Evolutionary conservation across 352 stramenopile species (phyloP).

Genomic region (Pythium phragmitis): DNA sequence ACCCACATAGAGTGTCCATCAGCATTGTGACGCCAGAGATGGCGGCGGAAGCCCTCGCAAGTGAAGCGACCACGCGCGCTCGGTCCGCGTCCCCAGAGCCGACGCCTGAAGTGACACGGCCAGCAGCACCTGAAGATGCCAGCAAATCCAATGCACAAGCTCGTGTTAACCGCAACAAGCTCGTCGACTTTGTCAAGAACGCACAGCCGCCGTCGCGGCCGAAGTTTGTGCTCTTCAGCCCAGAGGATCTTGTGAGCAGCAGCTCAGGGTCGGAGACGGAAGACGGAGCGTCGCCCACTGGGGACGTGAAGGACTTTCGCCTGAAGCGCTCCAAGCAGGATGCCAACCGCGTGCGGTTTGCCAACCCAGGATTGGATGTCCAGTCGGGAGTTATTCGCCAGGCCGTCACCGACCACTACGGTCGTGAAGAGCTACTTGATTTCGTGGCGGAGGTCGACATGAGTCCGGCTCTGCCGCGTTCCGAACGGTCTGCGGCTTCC

Average conservation of each 20-base stretch:
- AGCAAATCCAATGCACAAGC: neutral
- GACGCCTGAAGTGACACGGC: constrained; percentile 13
- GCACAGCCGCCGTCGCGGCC: constrained; percentile 41
- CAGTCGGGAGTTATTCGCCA: constrained; percentile 28
- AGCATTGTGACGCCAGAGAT: constrained; percentile 15
- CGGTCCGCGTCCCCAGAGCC: constrained; percentile 23
- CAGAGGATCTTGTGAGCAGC: constrained; percentile 35
- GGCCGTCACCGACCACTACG: constrained; percentile 28
- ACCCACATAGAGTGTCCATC: constrained; percentile 22
- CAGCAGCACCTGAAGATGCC: neutral
- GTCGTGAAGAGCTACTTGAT: constrained; percentile 29
- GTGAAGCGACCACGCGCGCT: constrained; percentile 1
- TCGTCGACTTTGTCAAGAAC: constrained; percentile 63
- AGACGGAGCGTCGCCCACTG: constrained; percentile 8
- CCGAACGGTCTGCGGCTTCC: neutral
- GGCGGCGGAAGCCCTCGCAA: neutral
- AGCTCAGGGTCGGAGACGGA: constrained; percentile 20
- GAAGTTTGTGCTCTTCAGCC: constrained; percentile 57
- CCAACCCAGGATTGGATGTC: constrained; percentile 23
- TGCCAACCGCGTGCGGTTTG: constrained; percentile 11
- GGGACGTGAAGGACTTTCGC: constrained; percentile 22
- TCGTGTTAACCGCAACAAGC: constrained; percentile 29
- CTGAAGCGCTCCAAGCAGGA: constrained; percentile 16
- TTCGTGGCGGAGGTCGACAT: constrained; percentile 25
- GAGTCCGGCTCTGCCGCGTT: neutral